Evolutionary conservation across 257 asterid species (phyloP), one percentile per base, ranked within the genome.

Genomic region (Nicotiana benthamiana): DNA sequence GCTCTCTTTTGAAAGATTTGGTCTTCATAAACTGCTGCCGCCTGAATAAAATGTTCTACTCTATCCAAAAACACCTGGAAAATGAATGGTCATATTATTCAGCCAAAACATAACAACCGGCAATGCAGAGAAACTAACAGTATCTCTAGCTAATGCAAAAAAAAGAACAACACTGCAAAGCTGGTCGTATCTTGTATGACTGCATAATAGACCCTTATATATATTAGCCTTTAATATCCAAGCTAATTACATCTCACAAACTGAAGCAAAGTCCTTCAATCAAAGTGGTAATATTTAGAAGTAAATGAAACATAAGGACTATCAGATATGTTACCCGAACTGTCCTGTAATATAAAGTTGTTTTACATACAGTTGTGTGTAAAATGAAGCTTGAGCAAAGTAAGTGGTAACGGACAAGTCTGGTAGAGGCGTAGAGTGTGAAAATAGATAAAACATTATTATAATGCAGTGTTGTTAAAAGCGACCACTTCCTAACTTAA

Each of bases 41-140:
- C 93, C 92, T 92, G 95, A 88, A 93, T 89, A 85, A 96, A 96
- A 86, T 86, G 90, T 82, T 96, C 97, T 64, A 90, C 97, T 70
- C 95, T 90, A 88, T 94, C 97, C 86, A 94, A 86, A 80, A 83
- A 86, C 82, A 96, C 98, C 99, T 92, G 89, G 81, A 83, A 83
- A 80, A 74, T 74, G 79, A 22, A 48, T 74, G 62, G 46, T 26
- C 79, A 74, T 15, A 26, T 74, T 48, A 74, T 57, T 51, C 26
- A 51, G 27, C 46, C 26, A 74, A 74, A 74, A 26, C 30, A 74
- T 26, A 48, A 16, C 7, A 16, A 53, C 7, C 20, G 59, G 15
- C 36, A 72, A 46, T 34, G 36, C 60, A 72, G 34, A 70, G 59
- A 43, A 46, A 43, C 60, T 17, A 46, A 72, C 48, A 57, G 24